These are phyloP conservation scores for Bimuria novae-zelandiae DNA, from an alignment of 2,329 filamentous ascomycete genomes.

Conservation along the genomic window DNA sequence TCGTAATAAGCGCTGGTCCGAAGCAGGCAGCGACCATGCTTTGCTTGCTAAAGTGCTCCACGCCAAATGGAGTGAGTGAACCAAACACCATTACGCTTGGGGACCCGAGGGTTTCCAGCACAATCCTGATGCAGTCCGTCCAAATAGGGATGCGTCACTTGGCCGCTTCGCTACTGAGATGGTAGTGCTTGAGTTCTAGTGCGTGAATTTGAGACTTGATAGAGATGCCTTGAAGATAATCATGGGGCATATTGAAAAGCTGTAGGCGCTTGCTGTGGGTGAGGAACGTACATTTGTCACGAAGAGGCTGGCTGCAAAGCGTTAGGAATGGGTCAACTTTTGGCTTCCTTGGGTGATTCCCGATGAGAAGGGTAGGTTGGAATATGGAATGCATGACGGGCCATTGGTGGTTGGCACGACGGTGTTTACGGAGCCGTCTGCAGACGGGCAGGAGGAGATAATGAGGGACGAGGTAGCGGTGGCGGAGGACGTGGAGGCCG, in stretches of 20 bases:
- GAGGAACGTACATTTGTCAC: neutral
- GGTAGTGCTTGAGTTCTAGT: neutral
- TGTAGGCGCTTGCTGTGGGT: neutral
- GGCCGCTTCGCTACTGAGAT: neutral
- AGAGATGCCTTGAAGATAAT: neutral
- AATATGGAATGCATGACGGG: neutral
- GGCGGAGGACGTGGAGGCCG: neutral
- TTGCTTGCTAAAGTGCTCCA: neutral
- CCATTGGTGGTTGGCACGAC: neutral
- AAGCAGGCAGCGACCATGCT: neutral
- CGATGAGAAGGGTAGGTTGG: neutral
- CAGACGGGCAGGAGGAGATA: neutral
- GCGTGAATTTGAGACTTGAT: neutral
- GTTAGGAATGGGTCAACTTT: neutral
- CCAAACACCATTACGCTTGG: neutral
- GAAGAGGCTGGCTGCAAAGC: neutral
- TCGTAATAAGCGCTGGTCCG: neutral
- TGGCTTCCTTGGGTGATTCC: neutral
- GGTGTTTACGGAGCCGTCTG: neutral
- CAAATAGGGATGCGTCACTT: neutral
- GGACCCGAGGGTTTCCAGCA: neutral
- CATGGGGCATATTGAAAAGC: neutral
- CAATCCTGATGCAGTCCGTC: neutral
- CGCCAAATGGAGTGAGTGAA: neutral
- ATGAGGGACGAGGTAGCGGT: neutral